Percentiles rank a stretch among this genome's conserved stretches.
Conservation (phyloP, 257 asterid species). For the Solanum sejunctum region DNA sequence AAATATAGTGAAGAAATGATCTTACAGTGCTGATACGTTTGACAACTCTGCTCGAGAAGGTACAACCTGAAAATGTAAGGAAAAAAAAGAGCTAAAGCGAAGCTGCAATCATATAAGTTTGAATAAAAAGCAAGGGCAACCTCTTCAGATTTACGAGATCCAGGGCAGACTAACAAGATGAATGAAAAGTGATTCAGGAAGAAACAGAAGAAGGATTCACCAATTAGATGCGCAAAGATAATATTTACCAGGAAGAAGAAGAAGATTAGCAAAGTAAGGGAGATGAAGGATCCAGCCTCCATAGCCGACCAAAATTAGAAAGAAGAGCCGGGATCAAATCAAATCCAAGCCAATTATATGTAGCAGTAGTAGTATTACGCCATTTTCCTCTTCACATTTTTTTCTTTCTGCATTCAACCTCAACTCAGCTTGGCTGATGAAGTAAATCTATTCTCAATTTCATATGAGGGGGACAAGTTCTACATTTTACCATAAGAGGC, state of each 20-base stretch:
- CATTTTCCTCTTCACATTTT: neutral
- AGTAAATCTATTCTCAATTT: neutral
- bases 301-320: neutral
- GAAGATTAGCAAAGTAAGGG: neutral
- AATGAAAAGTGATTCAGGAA: neutral
- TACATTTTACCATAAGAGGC: neutral
- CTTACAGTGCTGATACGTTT: conserved; percentile 31
- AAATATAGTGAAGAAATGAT: neutral
- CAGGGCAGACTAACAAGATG: neutral
- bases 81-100: neutral
- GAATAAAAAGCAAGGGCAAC: neutral
- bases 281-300: neutral
- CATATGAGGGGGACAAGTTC: neutral
- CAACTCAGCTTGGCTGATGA: neutral
- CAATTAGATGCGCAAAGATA: neutral
- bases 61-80: neutral
- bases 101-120: neutral
- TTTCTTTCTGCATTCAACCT: neutral
- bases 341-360: neutral
- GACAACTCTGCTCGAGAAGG: conserved; percentile 28
- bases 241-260: neutral
- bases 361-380: neutral
- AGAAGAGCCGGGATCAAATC: neutral
- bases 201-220: neutral
- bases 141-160: neutral